phyloP scores from a whole-genome alignment of 129 eudicot genomes.

The Rutidosis leptorrhynchoides region DNA sequence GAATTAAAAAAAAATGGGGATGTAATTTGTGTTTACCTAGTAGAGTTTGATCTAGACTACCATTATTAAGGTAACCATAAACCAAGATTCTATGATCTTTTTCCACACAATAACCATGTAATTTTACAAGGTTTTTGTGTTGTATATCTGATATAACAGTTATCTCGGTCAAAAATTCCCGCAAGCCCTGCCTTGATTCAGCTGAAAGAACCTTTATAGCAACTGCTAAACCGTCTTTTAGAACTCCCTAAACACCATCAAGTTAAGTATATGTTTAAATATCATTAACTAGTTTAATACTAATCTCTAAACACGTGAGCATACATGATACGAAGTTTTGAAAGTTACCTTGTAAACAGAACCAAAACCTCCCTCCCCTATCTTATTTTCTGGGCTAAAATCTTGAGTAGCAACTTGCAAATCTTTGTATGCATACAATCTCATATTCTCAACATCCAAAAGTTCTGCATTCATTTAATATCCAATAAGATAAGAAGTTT shows the following conservation, averaged over 20 bases:
- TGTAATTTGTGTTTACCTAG: constrained; percentile 56
- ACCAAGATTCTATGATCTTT: constrained; percentile 69
- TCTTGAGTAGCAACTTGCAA: constrained; percentile 57
- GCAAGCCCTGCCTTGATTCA: constrained; percentile 72
- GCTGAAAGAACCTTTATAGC: constrained; percentile 81
- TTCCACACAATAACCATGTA: constrained; percentile 84
- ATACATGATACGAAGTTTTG: not conserved
- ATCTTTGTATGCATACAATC: constrained; percentile 56
- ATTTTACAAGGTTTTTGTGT: constrained; percentile 78
- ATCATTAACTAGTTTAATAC: constrained; percentile 16
- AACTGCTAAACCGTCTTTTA: constrained; percentile 59
- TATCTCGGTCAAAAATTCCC: constrained; percentile 75
- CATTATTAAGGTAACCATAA: constrained; percentile 75
- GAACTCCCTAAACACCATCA: constrained; percentile 49
- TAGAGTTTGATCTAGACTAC: constrained; percentile 76
- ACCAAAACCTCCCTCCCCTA: constrained; percentile 95
- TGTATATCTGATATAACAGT: constrained; percentile 58
- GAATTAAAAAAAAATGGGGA: not conserved
- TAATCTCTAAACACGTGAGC: constrained; percentile 11
- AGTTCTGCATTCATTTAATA: constrained; percentile 51
- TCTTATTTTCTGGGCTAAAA: constrained; percentile 53
- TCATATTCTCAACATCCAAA: constrained; percentile 44
- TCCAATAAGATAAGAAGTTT: constrained; percentile 19
- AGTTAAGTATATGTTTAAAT: constrained; percentile 8
- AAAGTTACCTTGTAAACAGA: constrained; percentile 73